Percentiles rank a stretch among this genome's conserved stretches.
These are phyloP conservation scores for Hsuehochloa calcarea DNA, from an alignment of 176 grass and related monocot genomes.

Conservation along the genomic window DNA sequence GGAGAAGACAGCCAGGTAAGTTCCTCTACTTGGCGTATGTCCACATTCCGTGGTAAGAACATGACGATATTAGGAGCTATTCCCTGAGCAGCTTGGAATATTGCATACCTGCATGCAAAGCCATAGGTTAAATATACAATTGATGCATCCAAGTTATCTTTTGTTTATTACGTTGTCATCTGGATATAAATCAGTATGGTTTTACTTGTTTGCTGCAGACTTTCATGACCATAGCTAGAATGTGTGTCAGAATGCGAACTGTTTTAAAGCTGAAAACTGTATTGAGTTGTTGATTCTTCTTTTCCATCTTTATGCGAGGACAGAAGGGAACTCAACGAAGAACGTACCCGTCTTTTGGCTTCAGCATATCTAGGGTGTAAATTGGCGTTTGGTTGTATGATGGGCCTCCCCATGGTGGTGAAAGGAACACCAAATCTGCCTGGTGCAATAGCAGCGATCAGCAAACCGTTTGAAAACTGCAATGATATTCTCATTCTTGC, in stretches of 20 bases:
- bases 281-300: neutral
- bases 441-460: constrained; percentile 25
- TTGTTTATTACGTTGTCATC: neutral
- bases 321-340: neutral
- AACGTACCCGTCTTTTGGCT: constrained; percentile 61
- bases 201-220: neutral
- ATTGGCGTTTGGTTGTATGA: constrained; percentile 41
- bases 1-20: constrained; percentile 66
- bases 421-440: constrained; percentile 76
- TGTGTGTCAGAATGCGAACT: neutral
- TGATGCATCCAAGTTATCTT: neutral
- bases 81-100: constrained; percentile 57
- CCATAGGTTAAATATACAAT: neutral
- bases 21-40: constrained; percentile 56
- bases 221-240: neutral
- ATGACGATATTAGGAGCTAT: constrained; percentile 61
- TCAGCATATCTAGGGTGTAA: constrained; percentile 69
- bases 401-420: constrained; percentile 81
- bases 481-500: neutral
- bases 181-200: neutral
- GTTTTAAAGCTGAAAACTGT: neutral
- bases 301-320: neutral
- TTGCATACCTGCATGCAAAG: constrained; percentile 28
- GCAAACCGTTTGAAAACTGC: neutral
- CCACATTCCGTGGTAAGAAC: constrained; percentile 70